Conservation (phyloP, 2,329 filamentous ascomycete species). For the Acarospora socialis region DNA sequence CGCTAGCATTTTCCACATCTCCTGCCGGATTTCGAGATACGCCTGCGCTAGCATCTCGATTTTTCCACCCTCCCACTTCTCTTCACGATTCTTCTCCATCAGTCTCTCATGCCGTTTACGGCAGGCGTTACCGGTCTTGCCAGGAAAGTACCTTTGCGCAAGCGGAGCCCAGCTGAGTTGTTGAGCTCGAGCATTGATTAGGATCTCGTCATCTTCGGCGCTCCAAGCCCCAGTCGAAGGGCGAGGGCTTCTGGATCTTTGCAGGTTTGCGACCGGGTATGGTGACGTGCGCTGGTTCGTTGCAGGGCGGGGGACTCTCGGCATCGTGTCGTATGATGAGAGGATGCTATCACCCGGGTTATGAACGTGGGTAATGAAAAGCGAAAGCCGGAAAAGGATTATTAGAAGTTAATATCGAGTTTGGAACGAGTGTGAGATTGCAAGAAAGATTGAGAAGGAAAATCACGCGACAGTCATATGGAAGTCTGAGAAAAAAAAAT, state of each 20-base stretch:
- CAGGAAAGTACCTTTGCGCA: constrained; percentile 58
- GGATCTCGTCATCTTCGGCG: constrained; percentile 55
- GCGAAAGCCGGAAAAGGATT: no score
- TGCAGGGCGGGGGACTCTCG: no score
- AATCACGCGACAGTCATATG: no score
- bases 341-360: no score
- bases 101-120: constrained; percentile 78
- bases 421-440: no score
- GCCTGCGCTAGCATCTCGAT: constrained; percentile 60
- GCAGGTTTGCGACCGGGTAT: constrained; percentile 1
- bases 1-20: constrained; percentile 68
- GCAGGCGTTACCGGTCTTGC: constrained; percentile 68
- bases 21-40: constrained; percentile 65
- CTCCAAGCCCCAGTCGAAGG: constrained; percentile 57
- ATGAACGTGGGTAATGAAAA: no score
- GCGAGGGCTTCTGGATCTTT: constrained; percentile 23
- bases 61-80: constrained; percentile 67
- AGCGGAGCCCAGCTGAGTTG: constrained; percentile 78
- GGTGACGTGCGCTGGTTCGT: no score
- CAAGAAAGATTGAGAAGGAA: no score
- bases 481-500: no score
- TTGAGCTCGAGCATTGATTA: constrained; percentile 56
- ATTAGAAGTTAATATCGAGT: no score
- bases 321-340: no score
- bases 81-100: constrained; percentile 57